Base-by-base conservation (phyloP, 164 flowering plant genomes). In the Umbilicus rupestris region DNA sequence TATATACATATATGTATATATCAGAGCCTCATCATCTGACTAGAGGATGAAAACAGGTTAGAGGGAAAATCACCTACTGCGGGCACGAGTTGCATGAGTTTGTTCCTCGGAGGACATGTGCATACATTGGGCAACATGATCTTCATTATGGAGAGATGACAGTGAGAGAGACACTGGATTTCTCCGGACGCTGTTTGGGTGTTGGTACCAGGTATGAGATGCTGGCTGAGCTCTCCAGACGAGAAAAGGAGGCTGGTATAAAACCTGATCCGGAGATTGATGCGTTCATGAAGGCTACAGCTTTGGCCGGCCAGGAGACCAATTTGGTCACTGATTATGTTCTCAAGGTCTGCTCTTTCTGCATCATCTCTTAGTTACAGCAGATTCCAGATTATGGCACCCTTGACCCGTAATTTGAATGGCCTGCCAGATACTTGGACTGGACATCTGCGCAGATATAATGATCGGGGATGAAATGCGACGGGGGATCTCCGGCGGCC, bases 81-180 rank as follows among this genome's bases (percentile, higher is more conserved):
- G 90, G 90, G 11, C 87, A 84, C 69, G 83, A 84, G 62, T 26
- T 83, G 69, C 64, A 64, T 24, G 90, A 85, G 62, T 85, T 85
- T 71, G 73, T 83, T 41, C 81, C 86, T n/a, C 79, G 72, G 35
- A 79, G 82, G 62, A 84, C 90, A 1, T 83, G 81, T 71, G 82
- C 87, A 16, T 85, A 84, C 66, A 84, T 85, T 20, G 70, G 87
- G 63, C 87, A 85, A 63, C 78, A 80, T 69, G 90, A 85, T 73
- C 81, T 85, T 76, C 90, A 85, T 66, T 63, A 73, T 66, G 87
- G 85, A 24, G 90, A 82, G 59, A 78, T 85, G 90, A 85, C 90
- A n/a, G 90, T 85, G 20, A 79, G 85, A 62, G 87, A 85, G 77
- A 84, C 87, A 16, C 60, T 85, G 42, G 84, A 85, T 70, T 85